phyloP scores from a whole-genome alignment of 78 protist species.

The Cavenderia fasciculata region DNA sequence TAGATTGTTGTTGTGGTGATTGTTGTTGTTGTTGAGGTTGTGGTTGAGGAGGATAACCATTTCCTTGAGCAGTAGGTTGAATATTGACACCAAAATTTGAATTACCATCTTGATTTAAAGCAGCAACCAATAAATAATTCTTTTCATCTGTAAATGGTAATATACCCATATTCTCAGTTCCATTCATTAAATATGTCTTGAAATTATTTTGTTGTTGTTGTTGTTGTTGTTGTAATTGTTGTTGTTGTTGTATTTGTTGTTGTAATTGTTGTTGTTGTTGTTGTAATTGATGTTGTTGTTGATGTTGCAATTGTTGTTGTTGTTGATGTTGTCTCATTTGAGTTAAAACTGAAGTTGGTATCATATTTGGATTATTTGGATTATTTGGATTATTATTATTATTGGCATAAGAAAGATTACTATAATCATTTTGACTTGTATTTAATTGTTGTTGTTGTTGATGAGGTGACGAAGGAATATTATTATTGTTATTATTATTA shows the following conservation, averaged over 20 bases:
- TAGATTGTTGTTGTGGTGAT: constrained; percentile 26
- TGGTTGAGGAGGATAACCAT: not conserved
- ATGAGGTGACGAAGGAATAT: too few relatives aligned
- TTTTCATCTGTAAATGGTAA: constrained; percentile 63
- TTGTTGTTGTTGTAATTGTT: constrained; percentile 5
- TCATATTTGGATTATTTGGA: too few relatives aligned
- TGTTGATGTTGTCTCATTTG: constrained; percentile 1
- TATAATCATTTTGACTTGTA: too few relatives aligned
- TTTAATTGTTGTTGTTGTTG: too few relatives aligned
- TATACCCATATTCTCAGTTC: constrained; percentile 10
- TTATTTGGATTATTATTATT: too few relatives aligned
- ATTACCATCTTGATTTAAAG: constrained; percentile 8
- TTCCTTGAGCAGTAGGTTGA: constrained; percentile 1
- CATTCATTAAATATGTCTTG: not conserved
- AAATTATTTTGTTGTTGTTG: not conserved
- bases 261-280: constrained; percentile 16
- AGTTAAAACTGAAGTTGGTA: too few relatives aligned
- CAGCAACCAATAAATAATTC: constrained; percentile 20
- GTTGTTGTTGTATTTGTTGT: constrained; percentile 14
- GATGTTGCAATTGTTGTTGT: constrained; percentile 11
- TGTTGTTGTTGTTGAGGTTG: constrained; percentile 34
- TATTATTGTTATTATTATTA: too few relatives aligned
- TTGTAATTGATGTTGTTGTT: not conserved
- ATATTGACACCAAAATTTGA: not conserved
- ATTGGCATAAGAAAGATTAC: too few relatives aligned